A percentile compares a stretch with the other conserved stretches of the same genome.
Evolutionary conservation across 768 basidiomycete genomes (phyloP).

Genomic region (Candolleomyces aberdarensis): DNA sequence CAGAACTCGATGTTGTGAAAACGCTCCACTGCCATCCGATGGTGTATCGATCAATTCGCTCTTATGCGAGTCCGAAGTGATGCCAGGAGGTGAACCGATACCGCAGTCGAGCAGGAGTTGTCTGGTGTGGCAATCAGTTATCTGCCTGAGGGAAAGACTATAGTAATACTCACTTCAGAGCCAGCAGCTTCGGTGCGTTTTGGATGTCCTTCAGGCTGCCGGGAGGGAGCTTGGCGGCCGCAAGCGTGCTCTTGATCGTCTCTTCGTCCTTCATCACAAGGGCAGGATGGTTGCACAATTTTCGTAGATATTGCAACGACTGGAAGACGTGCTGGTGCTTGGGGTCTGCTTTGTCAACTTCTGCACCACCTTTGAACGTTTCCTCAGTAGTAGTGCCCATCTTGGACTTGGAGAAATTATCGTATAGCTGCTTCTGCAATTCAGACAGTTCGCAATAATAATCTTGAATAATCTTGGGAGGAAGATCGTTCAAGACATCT

Average conservation of each 20-base stretch:
- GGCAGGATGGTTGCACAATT: conserved; percentile 96
- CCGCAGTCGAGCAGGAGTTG: conserved; percentile 95
- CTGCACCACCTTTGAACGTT: conserved; percentile 46
- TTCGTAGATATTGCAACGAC: conserved; percentile 92
- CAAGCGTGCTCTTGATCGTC: conserved; percentile 54
- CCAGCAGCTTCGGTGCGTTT: conserved; percentile 92
- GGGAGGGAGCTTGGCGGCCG: conserved; percentile 47
- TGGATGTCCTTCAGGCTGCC: conserved; percentile 69
- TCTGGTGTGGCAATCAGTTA: conserved; percentile 35
- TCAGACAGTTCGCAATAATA: conserved; percentile 98
- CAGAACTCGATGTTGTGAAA: conserved; percentile 96
- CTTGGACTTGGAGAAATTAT: conserved; percentile 84
- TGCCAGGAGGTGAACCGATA: conserved; percentile 59
- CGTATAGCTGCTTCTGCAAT: conserved; percentile 90
- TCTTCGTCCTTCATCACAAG: conserved; percentile 79
- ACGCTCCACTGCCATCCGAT: conserved; percentile 50
- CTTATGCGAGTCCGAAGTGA: conserved; percentile 54
- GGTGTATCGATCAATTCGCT: conserved; percentile 64
- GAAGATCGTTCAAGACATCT: conserved; percentile 92
- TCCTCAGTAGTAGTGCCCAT: conserved; percentile 63
- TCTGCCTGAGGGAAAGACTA: not conserved
- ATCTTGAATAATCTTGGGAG: conserved; percentile 99
- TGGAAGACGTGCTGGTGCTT: conserved; percentile 92
- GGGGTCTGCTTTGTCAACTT: conserved; percentile 34
- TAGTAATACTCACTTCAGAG: conserved; percentile 63